These are phyloP conservation scores for Gamsiella multidivaricata DNA, from an alignment of 192 early-diverging fungal species.

Conservation along the genomic window DNA sequence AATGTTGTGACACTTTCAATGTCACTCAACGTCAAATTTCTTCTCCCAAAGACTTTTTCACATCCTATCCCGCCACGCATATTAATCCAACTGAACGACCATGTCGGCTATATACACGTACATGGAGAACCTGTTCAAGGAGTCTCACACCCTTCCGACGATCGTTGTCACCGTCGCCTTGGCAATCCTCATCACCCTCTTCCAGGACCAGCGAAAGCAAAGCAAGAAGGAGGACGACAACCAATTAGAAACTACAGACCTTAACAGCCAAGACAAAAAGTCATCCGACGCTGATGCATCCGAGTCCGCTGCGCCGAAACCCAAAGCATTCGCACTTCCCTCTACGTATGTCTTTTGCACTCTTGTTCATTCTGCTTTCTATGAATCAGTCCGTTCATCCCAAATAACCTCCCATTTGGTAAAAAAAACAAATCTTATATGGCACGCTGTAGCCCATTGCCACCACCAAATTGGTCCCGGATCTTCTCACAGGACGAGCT, in stretches of 20 bases:
- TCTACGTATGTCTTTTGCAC: conserved; percentile 35
- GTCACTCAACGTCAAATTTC: no score
- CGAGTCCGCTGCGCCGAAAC: conserved; percentile 23
- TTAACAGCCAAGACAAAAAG: background rate
- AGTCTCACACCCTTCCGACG: conserved; percentile 29
- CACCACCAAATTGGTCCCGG: conserved; percentile 28
- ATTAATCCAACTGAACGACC: background rate
- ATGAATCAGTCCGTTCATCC: background rate
- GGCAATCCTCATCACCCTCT: conserved; percentile 19
- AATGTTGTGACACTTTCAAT: no score
- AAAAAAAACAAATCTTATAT: background rate
- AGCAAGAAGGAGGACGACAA: background rate
- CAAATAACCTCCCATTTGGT: background rate
- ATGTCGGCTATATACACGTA: conserved; percentile 17
- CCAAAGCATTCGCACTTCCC: conserved; percentile 50
- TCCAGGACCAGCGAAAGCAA: conserved; percentile 17
- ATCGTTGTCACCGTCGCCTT: conserved; percentile 25
- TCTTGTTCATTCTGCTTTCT: background rate
- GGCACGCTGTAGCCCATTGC: conserved; percentile 20
- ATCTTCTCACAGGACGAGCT: conserved; percentile 31
- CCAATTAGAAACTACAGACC: background rate
- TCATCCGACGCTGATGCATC: background rate
- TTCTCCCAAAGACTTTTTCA: no score
- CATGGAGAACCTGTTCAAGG: conserved; percentile 25
- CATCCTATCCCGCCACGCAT: background rate